Evolutionary conservation across 768 basidiomycete species (phyloP).

Genomic region (Boletus rubescentipes): DNA sequence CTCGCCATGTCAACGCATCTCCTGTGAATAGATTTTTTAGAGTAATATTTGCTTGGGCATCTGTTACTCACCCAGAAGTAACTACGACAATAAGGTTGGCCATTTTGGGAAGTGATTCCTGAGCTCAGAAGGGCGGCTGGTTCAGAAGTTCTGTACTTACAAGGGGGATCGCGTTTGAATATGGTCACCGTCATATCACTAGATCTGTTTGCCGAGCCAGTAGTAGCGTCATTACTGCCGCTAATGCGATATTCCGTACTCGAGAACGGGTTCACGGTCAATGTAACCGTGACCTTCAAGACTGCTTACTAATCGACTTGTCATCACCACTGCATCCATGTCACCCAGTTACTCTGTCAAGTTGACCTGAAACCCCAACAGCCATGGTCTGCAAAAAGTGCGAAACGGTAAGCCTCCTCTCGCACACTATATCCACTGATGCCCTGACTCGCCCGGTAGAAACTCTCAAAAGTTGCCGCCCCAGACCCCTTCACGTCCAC

Average conservation of each 20-base stretch:
- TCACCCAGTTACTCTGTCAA: not conserved
- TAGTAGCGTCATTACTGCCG: not conserved
- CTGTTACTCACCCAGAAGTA: conserved; percentile 24
- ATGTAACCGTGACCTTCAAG: too few species aligned
- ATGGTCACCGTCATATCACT: not conserved
- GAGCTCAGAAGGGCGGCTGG: conserved; percentile 4
- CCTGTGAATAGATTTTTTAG: conserved; percentile 22
- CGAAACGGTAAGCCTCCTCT: conserved; percentile 53
- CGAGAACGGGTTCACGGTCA: too few species aligned
- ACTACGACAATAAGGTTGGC: conserved; percentile 29
- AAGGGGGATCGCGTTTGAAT: not conserved
- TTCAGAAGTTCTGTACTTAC: not conserved
- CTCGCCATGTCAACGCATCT: conserved; percentile 35
- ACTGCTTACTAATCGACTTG: conserved; percentile 20
- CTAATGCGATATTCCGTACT: not conserved
- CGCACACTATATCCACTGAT: conserved; percentile 7
- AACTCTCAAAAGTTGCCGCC: conserved; percentile 88
- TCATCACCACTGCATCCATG: conserved; percentile 4
- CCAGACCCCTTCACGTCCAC: conserved; percentile 84
- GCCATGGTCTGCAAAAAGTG: conserved; percentile 88
- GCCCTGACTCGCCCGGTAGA: conserved; percentile 42
- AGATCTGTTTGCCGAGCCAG: not conserved
- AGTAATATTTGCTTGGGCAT: conserved; percentile 5
- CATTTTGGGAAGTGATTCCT: conserved; percentile 19
- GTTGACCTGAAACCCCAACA: conserved; percentile 5